These are phyloP conservation scores for Eucalyptus erythrocorys DNA, from an alignment of 345 rosid genomes.

Conservation along the genomic window DNA sequence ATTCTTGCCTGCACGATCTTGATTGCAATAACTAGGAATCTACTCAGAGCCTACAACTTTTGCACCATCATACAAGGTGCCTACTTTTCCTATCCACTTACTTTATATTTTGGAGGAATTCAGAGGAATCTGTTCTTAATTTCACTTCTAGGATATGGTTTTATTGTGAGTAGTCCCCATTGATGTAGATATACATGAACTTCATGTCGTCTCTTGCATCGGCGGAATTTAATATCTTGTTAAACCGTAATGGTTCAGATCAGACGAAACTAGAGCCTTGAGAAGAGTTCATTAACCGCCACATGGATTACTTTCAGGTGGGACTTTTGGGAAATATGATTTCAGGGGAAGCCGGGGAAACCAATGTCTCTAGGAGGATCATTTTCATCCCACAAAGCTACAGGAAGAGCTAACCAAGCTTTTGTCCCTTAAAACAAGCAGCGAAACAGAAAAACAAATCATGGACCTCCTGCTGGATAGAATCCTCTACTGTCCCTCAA, in stretches of 20 bases:
- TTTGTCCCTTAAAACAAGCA: slow-evolving; percentile 29
- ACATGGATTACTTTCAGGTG: slow-evolving; percentile 61
- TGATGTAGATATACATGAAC: not conserved
- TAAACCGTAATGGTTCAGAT: slow-evolving; percentile 1
- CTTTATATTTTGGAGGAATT: not conserved
- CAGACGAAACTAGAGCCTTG: slow-evolving; percentile 39
- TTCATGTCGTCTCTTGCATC: not conserved
- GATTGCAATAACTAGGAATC: not conserved
- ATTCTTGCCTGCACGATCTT: not conserved
- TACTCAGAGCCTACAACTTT: not conserved
- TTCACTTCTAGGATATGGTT: not conserved
- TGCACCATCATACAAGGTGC: not conserved
- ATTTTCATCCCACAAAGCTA: slow-evolving; percentile 34
- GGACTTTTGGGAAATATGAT: slow-evolving; percentile 63
- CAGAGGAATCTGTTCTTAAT: not conserved
- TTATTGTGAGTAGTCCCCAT: not conserved
- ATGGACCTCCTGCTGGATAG: slow-evolving; percentile 70
- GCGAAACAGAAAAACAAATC: slow-evolving; percentile 30
- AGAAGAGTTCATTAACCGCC: slow-evolving; percentile 63
- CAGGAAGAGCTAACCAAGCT: slow-evolving; percentile 70
- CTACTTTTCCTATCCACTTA: not conserved
- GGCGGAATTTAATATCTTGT: not conserved
- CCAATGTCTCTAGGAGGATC: slow-evolving; percentile 13
- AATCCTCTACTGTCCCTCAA: slow-evolving; percentile 81
- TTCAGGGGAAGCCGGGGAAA: slow-evolving; percentile 11